Percentiles rank a stretch among this genome's conserved stretches.
These are phyloP conservation scores for Dittrichia graveolens DNA, from an alignment of 129 eudicot species.

Conservation along the genomic window DNA sequence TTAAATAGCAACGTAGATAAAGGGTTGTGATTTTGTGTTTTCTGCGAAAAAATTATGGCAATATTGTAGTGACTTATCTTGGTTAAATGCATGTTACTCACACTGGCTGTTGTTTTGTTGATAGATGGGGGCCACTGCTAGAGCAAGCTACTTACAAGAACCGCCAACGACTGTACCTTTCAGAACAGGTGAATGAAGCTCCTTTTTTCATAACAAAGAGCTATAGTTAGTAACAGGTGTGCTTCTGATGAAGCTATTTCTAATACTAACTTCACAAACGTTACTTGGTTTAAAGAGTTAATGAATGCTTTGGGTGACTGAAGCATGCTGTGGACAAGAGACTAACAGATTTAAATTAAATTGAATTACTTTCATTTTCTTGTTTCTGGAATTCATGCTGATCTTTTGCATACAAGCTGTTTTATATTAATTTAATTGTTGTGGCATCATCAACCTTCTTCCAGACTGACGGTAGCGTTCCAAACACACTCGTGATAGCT, in stretches of 20 bases:
- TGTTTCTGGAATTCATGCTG: not conserved
- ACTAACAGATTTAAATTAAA: not conserved
- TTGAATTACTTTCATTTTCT: not conserved
- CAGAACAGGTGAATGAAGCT: constrained; percentile 72
- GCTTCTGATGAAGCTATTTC: not conserved
- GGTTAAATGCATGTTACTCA: constrained; percentile 4
- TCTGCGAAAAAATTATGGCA: no score
- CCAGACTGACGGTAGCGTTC: constrained; percentile 96
- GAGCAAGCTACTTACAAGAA: constrained; percentile 95
- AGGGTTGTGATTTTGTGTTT: not conserved
- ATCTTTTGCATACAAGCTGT: not conserved
- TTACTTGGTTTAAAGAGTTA: not conserved
- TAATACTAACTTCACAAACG: not conserved
- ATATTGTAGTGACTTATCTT: not conserved
- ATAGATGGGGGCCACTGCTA: constrained; percentile 83
- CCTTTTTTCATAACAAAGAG: not conserved
- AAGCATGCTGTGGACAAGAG: not conserved
- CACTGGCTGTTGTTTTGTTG: constrained; percentile 8
- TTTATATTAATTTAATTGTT: not conserved
- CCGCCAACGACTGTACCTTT: constrained; percentile 89
- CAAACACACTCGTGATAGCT: constrained; percentile 90
- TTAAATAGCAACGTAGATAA: no score
- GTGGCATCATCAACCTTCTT: not conserved
- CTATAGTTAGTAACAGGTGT: not conserved
- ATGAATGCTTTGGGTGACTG: not conserved